phyloP scores from a whole-genome alignment of 2,329 filamentous ascomycete species.

The Neopestalotiopsis clavispora region DNA sequence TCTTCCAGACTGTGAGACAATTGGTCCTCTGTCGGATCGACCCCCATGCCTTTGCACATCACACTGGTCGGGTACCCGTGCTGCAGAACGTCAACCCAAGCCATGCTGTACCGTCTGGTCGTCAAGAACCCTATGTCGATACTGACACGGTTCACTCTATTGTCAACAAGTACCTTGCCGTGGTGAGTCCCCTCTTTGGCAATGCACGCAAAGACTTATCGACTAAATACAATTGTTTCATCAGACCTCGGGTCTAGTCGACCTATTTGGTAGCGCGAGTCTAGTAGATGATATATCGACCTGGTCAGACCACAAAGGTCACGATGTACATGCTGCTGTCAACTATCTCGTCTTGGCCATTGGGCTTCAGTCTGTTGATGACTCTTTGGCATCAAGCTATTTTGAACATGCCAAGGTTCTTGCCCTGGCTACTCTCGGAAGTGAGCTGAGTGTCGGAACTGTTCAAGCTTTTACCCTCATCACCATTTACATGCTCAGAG shows the following conservation, averaged over 20 bases:
- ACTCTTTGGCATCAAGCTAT: constrained; percentile 46
- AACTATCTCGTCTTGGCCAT: constrained; percentile 58
- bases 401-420: constrained; percentile 55
- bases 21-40: constrained; percentile 55
- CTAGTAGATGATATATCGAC: constrained; percentile 45
- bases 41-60: constrained; percentile 54
- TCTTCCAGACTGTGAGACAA: constrained; percentile 59
- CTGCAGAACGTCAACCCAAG: constrained; percentile 50
- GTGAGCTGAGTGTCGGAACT: constrained; percentile 52
- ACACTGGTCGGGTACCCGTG: constrained; percentile 54
- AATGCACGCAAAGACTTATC: neutral
- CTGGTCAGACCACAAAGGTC: constrained; percentile 43
- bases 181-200: constrained; percentile 24
- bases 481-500: constrained; percentile 58
- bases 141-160: constrained; percentile 21
- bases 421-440: constrained; percentile 49
- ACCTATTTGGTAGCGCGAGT: constrained; percentile 49
- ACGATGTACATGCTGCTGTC: constrained; percentile 46
- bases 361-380: constrained; percentile 47
- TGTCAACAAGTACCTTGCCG: constrained; percentile 29
- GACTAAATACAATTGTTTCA: neutral
- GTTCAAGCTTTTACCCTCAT: constrained; percentile 56
- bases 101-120: constrained; percentile 19
- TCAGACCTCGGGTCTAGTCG: constrained; percentile 50
- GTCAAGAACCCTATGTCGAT: constrained; percentile 29